These are phyloP conservation scores for Pyracantha coccinea DNA, from an alignment of 331 rosid species.

Conservation along the genomic window DNA sequence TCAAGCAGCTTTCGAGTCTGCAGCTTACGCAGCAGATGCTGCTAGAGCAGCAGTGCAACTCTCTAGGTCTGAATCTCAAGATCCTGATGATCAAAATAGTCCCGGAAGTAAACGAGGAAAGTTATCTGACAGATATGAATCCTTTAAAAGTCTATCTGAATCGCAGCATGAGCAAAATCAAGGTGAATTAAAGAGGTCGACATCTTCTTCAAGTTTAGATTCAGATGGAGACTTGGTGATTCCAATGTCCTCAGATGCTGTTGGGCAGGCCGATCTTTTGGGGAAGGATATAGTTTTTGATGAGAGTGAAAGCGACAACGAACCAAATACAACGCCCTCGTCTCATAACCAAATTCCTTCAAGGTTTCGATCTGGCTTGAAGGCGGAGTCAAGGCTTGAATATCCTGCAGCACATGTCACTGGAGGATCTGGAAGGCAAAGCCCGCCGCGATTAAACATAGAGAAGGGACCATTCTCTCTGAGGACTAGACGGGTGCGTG, in stretches of 20 bases:
- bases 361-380: constrained; percentile 23
- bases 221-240: constrained; percentile 15
- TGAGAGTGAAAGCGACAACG: constrained; percentile 34
- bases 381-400: constrained; percentile 10
- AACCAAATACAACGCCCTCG: constrained; percentile 9
- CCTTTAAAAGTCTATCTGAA: constrained; percentile 13
- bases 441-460: constrained; percentile 26
- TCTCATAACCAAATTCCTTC: constrained; percentile 21
- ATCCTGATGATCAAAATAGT: constrained; percentile 42
- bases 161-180: constrained; percentile 18
- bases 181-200: constrained; percentile 7
- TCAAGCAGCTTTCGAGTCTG: constrained; percentile 93
- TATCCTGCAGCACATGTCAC: constrained; percentile 8
- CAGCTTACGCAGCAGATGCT: constrained; percentile 82
- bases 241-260: not conserved
- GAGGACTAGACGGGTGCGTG: constrained; percentile 30
- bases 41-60: constrained; percentile 74
- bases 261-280: constrained; percentile 14
- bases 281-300: constrained; percentile 26
- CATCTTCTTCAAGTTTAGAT: constrained; percentile 26
- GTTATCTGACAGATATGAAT: constrained; percentile 10
- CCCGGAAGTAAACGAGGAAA: constrained; percentile 25
- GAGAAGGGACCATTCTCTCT: constrained; percentile 46
- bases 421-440: constrained; percentile 29
- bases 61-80: constrained; percentile 44